Conservation (phyloP, 768 basidiomycete species). For the Pulveroboletus sp. region DNA sequence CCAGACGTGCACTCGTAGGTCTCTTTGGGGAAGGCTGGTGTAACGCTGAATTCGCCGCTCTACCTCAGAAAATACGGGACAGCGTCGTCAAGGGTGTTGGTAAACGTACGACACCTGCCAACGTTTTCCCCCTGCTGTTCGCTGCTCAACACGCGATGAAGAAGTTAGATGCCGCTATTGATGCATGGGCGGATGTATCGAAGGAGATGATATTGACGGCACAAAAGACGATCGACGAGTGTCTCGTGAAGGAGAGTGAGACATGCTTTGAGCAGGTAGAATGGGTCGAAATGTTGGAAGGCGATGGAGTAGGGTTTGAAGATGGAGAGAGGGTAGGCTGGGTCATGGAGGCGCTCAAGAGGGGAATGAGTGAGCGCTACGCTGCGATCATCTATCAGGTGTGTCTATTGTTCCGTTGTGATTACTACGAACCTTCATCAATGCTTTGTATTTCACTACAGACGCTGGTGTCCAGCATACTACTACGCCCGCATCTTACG, state of each 20-base stretch:
- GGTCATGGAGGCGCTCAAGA: slow-evolving; percentile 60
- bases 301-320: slow-evolving; percentile 68
- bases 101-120: slow-evolving; percentile 61
- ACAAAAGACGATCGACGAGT: slow-evolving; percentile 57
- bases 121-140: slow-evolving; percentile 65
- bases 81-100: slow-evolving; percentile 67
- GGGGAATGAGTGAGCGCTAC: slow-evolving; percentile 60
- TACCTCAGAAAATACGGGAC: slow-evolving; percentile 63
- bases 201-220: slow-evolving; percentile 64
- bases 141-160: slow-evolving; percentile 57
- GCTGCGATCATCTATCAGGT: slow-evolving; percentile 78
- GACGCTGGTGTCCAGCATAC: slow-evolving; percentile 68
- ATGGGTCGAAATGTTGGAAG: slow-evolving; percentile 71
- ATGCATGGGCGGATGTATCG: slow-evolving; percentile 37
- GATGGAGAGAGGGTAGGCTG: slow-evolving; percentile 75
- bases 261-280: slow-evolving; percentile 63
- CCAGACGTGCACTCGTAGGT: slow-evolving; percentile 70
- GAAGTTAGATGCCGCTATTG: slow-evolving; percentile 53
- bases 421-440: background rate
- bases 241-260: slow-evolving; percentile 55
- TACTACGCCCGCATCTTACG: slow-evolving; percentile 62
- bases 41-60: slow-evolving; percentile 68
- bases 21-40: slow-evolving; percentile 91
- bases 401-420: slow-evolving; percentile 6
- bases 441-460: slow-evolving; percentile 20